phyloP scores from a whole-genome alignment of 805 yeast species.

The Priceomyces castillae region DNA sequence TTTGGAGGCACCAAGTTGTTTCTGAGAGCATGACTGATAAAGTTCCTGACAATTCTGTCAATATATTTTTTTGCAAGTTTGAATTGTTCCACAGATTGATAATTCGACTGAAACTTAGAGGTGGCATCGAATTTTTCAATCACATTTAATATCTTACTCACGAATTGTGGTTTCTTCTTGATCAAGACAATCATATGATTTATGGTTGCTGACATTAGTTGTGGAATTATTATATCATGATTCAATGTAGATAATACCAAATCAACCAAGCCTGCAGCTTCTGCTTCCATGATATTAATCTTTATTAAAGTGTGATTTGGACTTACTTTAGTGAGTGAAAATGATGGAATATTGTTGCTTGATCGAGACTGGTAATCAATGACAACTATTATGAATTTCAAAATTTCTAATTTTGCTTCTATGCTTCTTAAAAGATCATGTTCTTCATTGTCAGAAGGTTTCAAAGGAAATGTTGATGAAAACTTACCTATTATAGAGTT shows the following conservation, averaged over 20 bases:
- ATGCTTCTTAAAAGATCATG: constrained; percentile 49
- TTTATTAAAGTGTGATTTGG: constrained; percentile 66
- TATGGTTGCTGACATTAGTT: constrained; percentile 64
- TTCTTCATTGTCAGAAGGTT: constrained; percentile 46
- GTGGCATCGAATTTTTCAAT: constrained; percentile 61
- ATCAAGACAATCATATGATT: constrained; percentile 62
- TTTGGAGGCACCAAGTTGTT: constrained; percentile 35
- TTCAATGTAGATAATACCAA: constrained; percentile 54
- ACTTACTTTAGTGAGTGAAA: constrained; percentile 50
- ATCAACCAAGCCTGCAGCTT: constrained; percentile 69
- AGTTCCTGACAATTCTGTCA: constrained; percentile 54
- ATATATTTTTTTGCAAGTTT: constrained; percentile 61
- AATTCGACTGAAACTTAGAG: constrained; percentile 52
- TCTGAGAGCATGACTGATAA: constrained; percentile 37
- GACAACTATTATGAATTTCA: constrained; percentile 59
- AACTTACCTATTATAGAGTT: constrained; percentile 58
- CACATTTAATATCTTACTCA: constrained; percentile 54
- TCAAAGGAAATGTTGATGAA: constrained; percentile 55
- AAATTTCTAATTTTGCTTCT: constrained; percentile 63
- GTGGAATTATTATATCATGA: constrained; percentile 52
- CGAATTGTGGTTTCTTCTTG: constrained; percentile 61
- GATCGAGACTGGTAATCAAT: constrained; percentile 47
- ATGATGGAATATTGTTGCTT: constrained; percentile 31
- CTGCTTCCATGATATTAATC: constrained; percentile 56
- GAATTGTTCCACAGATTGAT: constrained; percentile 41